A percentile compares a stretch with the other conserved stretches of the same genome.
phyloP scores from a whole-genome alignment of 1,139 yeast species.

The Zygoascus sp. region DNA sequence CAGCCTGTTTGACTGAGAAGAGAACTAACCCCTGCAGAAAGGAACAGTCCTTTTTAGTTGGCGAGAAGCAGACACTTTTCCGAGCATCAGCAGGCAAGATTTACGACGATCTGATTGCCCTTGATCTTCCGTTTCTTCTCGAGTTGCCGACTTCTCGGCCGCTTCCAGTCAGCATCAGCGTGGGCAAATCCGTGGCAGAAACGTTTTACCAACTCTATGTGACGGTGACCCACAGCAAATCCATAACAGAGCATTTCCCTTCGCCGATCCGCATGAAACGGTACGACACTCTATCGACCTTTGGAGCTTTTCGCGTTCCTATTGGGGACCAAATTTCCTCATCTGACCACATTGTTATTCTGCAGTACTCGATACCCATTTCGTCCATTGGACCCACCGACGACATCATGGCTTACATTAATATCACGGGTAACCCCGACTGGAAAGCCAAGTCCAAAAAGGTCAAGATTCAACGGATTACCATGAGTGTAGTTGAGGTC shows the following conservation, averaged over 20 bases:
- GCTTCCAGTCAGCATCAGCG: slow-evolving; percentile 36
- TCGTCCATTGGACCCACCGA: slow-evolving; percentile 41
- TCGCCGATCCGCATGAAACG: slow-evolving; percentile 37
- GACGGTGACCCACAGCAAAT: slow-evolving; percentile 29
- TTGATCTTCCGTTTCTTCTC: slow-evolving; percentile 39
- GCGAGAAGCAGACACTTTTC: slow-evolving; percentile 31
- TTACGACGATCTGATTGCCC: slow-evolving; percentile 31
- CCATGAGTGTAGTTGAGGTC: slow-evolving; percentile 37
- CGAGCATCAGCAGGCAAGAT: slow-evolving; percentile 26
- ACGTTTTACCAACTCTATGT: slow-evolving; percentile 36
- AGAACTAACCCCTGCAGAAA: slow-evolving; percentile 20
- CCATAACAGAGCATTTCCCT: slow-evolving; percentile 27
- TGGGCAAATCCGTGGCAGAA: slow-evolving; percentile 34
- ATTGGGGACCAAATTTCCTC: slow-evolving; percentile 29
- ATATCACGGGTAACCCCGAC: slow-evolving; percentile 36
- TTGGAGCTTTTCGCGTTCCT: slow-evolving; percentile 36
- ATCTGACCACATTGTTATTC: slow-evolving; percentile 36
- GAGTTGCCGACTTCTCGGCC: slow-evolving; percentile 34
- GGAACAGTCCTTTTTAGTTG: slow-evolving; percentile 37
- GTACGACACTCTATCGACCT: slow-evolving; percentile 39
- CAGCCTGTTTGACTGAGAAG: background rate
- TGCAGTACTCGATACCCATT: slow-evolving; percentile 35
- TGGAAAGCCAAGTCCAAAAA: slow-evolving; percentile 34
- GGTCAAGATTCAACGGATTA: slow-evolving; percentile 36
- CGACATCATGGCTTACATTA: slow-evolving; percentile 30